These are phyloP conservation scores for Boletus subcaerulescens DNA, from an alignment of 768 basidiomycete genomes.

Conservation along the genomic window DNA sequence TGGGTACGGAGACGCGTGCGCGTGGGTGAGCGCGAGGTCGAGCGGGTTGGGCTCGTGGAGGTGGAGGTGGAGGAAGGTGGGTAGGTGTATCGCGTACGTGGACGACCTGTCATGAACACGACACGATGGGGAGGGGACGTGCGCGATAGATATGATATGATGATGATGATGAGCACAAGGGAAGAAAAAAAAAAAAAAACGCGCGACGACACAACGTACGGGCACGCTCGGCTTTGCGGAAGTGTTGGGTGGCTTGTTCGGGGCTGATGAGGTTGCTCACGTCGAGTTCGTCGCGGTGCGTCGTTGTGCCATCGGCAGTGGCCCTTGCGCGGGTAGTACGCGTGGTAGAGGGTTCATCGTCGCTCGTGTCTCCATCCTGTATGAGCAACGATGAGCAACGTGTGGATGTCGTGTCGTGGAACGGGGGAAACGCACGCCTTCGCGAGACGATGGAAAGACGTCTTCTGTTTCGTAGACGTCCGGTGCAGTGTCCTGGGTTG, in stretches of 20 bases:
- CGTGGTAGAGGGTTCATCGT: conserved; percentile 54
- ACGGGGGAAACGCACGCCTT: conserved; percentile 42
- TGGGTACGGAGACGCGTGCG: conserved; percentile 30
- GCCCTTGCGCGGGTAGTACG: conserved; percentile 34
- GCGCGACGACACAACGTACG: conserved; percentile 35
- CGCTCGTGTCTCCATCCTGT: conserved; percentile 62
- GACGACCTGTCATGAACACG: conserved; percentile 43
- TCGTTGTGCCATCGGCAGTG: conserved; percentile 34
- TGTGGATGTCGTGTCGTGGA: neutral
- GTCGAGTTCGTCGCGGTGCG: conserved; percentile 67
- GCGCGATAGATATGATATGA: no score
- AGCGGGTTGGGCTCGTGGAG: conserved; percentile 38
- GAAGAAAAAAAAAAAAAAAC: no score
- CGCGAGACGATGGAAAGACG: conserved; percentile 50
- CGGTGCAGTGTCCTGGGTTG: conserved; percentile 75
- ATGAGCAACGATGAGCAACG: conserved; percentile 10
- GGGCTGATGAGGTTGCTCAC: conserved; percentile 57
- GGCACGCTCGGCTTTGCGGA: conserved; percentile 68
- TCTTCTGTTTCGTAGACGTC: conserved; percentile 95
- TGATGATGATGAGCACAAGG: no score
- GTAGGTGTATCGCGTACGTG: conserved; percentile 62
- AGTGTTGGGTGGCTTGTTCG: conserved; percentile 67
- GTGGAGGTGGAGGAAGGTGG: conserved; percentile 53
- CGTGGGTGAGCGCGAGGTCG: conserved; percentile 33
- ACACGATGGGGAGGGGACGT: no score